Percentiles rank a stretch among this genome's conserved stretches.
Evolutionary conservation across 2,329 filamentous ascomycete species (phyloP).

Genomic region (Lasiodiplodia theobromae): DNA sequence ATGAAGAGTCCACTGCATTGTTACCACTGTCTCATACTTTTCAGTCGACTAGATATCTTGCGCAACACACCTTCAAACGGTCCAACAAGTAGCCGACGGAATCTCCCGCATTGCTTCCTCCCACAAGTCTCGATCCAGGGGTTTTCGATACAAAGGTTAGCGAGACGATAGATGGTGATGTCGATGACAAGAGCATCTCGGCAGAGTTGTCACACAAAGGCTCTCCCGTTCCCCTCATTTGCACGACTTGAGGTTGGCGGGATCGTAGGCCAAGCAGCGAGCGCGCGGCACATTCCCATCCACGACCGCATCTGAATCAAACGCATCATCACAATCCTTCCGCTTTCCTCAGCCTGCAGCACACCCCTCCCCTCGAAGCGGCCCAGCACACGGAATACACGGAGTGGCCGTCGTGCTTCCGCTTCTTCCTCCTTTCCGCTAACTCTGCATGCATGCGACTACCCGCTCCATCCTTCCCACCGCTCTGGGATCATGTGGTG

Average conservation of each 20-base stretch:
- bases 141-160: not conserved
- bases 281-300: not conserved
- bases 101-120: not conserved
- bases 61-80: not conserved
- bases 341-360: not conserved
- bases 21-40: not conserved
- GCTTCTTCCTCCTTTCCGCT: not conserved
- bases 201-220: not conserved
- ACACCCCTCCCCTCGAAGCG: not conserved
- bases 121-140: not conserved
- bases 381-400: too few species aligned
- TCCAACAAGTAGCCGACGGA: not conserved
- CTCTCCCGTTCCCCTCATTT: not conserved
- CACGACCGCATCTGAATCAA: not conserved
- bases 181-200: not conserved
- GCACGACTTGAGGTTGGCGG: not conserved
- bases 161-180: not conserved
- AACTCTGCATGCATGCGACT: not conserved
- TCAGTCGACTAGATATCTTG: not conserved
- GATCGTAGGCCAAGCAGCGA: not conserved
- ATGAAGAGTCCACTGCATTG: constrained; percentile 6
- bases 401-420: not conserved
- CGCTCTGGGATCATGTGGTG: not conserved
- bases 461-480: not conserved
- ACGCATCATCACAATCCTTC: not conserved